Base-by-base conservation (phyloP, 2,329 filamentous ascomycete genomes). In the Leptographium lundbergii region DNA sequence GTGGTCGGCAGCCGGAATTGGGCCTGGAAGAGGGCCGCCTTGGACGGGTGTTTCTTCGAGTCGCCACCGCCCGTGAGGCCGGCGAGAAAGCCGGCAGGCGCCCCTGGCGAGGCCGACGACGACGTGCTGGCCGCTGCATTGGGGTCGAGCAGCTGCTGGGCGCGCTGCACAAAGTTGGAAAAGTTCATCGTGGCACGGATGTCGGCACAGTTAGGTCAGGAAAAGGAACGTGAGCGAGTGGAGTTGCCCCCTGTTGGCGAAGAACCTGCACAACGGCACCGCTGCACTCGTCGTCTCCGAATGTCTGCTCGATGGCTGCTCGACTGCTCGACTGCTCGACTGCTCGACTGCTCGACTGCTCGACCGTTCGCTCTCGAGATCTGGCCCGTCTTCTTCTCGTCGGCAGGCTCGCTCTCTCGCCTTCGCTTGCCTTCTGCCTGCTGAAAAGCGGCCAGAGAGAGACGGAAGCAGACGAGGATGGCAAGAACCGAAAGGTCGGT, bases 1-100 rank as follows among this genome's bases (percentile, higher is more conserved):
- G 89, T 87, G 69, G 90, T 85, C 53, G 94, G 94, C 39, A 99
- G 86, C 65, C 94, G 89, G 77, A 99, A 99, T 74, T 99, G 94
- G 72, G 88, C 87, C 75, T 94, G 91, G 76, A 97, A 99, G 61
- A 97, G 83, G 57, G 88, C 87, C 59, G 91, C 85, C 76, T 96
- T 97, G 69, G 91, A 92, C 56, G 91, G 91, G 70, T 89, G 87
- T 63, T 63, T 63, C 55, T 61, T 62, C 48, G 34, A 56, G 45
- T 94, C 89, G 61, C 86, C 83, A 68, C 85, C n/a, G 24, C 52
- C 81, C 65, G 86, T 84, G 61, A 89, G 80, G 55, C 62, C 62
- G 1, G 63, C 56, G 7, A 65, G 61, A 17, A 65, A 65, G 48
- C 63, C 62, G n/a, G 62, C 63, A 6, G 63, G 62, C 2, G 63